Evolutionary conservation across 345 rosid genomes (phyloP).

Genomic region (Microcos paniculata): DNA sequence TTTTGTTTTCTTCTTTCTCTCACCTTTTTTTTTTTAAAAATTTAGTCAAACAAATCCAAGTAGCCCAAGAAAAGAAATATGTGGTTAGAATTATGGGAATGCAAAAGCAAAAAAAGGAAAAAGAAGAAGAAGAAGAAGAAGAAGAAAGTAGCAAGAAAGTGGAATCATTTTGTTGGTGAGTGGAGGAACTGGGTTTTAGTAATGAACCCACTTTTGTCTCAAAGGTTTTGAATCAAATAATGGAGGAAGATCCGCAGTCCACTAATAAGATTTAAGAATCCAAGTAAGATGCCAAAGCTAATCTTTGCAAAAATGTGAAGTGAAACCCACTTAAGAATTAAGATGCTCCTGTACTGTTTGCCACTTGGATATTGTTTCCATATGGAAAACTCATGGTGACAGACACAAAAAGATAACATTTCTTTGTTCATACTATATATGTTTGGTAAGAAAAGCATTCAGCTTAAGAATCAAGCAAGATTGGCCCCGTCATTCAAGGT

Average conservation of each 20-base stretch:
- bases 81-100: neutral
- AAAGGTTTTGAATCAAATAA: neutral
- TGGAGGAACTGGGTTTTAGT: neutral
- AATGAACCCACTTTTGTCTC: neutral
- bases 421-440: too few relatives aligned
- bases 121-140: too few relatives aligned
- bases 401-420: too few relatives aligned
- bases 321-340: conserved; percentile 1
- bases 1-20: neutral
- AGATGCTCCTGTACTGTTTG: neutral
- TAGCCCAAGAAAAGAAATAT: neutral
- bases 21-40: too few relatives aligned
- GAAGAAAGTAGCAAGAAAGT: neutral
- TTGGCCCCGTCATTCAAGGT: too few relatives aligned
- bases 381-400: too few relatives aligned
- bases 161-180: neutral
- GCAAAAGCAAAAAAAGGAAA: neutral
- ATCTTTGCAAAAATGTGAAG: neutral
- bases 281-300: neutral
- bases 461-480: too few relatives aligned
- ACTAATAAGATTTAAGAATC: neutral
- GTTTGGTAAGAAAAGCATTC: too few relatives aligned
- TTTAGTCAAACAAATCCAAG: neutral
- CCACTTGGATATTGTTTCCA: neutral
- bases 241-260: neutral